Conservation (phyloP, 2,329 filamentous ascomycete species). For the Colletotrichum cereale region DNA sequence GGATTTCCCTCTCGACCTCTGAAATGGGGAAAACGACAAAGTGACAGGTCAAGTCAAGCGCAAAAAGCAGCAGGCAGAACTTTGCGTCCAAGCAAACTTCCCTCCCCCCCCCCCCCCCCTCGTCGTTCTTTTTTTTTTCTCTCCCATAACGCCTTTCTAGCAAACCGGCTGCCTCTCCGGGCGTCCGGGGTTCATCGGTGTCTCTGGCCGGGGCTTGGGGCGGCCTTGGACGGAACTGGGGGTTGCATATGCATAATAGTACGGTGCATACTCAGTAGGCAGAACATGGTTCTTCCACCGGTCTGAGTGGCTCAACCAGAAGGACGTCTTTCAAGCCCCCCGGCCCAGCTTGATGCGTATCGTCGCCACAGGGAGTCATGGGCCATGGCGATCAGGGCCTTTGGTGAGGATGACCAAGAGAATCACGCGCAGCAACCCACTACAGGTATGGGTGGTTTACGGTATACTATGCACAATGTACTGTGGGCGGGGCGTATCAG, state of each 20-base stretch:
- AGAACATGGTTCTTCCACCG: not conserved
- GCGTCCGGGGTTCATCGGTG: constrained; percentile 28
- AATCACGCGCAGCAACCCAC: not conserved
- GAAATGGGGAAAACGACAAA: not conserved
- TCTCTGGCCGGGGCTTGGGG: constrained; percentile 28
- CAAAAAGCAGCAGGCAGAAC: not conserved
- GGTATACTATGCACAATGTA: not conserved
- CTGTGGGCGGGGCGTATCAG: not conserved
- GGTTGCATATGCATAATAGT: constrained; percentile 14
- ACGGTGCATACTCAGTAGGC: constrained; percentile 7
- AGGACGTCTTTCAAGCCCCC: not conserved
- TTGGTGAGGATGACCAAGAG: constrained; percentile 2
- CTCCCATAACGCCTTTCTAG: not conserved
- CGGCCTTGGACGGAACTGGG: constrained; percentile 21
- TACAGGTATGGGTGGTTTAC: too few species aligned
- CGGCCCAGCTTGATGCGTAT: constrained; percentile 2
- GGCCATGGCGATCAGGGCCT: constrained; percentile 15
- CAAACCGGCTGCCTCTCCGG: constrained; percentile 40
- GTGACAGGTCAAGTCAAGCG: constrained; percentile 25
- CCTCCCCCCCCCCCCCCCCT: not conserved
- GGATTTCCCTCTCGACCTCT: constrained; percentile 5
- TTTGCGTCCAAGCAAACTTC: constrained; percentile 3
- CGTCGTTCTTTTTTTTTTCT: too few species aligned
- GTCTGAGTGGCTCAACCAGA: not conserved
- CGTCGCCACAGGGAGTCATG: constrained; percentile 34